Evolutionary conservation across 2,329 filamentous ascomycete genomes (phyloP).

Genomic region (Drechslerella coelobrocha): DNA sequence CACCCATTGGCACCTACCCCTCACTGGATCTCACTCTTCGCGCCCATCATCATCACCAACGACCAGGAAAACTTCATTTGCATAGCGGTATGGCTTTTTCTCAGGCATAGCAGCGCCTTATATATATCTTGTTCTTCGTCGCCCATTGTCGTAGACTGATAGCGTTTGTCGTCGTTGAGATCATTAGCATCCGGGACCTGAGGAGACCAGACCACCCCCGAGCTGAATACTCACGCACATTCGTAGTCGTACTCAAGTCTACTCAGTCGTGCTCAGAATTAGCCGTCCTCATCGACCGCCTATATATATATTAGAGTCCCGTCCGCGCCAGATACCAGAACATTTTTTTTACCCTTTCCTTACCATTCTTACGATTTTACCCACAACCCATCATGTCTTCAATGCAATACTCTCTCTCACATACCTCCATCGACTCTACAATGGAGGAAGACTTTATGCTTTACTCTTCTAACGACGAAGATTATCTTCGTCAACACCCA

Average conservation of each 20-base stretch:
- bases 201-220: slow-evolving; percentile 17
- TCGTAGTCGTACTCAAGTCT: slow-evolving; percentile 40
- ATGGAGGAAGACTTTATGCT: slow-evolving; percentile 46
- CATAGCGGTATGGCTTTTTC: slow-evolving; percentile 47
- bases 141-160: slow-evolving; percentile 45
- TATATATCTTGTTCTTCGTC: background rate
- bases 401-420: slow-evolving; percentile 44
- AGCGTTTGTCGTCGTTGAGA: slow-evolving; percentile 49
- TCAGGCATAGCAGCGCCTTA: slow-evolving; percentile 32
- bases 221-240: slow-evolving; percentile 50
- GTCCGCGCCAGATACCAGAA: no score
- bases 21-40: slow-evolving; percentile 23
- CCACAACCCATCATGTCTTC: slow-evolving; percentile 22
- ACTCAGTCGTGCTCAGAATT: slow-evolving; percentile 1
- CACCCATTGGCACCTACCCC: slow-evolving; percentile 43
- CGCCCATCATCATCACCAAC: slow-evolving; percentile 18
- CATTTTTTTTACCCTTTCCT: background rate
- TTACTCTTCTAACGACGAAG: slow-evolving; percentile 34
- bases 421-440: slow-evolving; percentile 33
- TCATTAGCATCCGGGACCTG: slow-evolving; percentile 41
- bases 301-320: background rate
- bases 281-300: background rate
- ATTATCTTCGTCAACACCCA: slow-evolving; percentile 34
- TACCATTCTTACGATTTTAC: background rate
- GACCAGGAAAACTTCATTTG: slow-evolving; percentile 34